Conservation (phyloP, 176 grass and related monocot genomes). For the Saccharum spontaneum region DNA sequence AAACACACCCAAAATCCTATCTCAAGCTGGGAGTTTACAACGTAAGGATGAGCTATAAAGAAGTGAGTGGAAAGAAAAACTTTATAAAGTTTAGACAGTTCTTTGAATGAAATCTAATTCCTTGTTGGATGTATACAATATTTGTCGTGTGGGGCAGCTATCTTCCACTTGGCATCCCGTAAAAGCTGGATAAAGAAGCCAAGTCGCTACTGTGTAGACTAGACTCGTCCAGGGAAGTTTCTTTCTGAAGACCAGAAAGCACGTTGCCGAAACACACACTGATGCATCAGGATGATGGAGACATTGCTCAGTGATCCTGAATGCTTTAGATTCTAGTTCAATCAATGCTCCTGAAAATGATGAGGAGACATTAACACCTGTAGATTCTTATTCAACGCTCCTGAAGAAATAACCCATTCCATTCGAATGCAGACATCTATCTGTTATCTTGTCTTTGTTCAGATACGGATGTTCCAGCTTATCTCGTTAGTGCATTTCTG, state of each 20-base stretch:
- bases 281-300: conserved; percentile 2
- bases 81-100: conserved; percentile 5
- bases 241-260: conserved; percentile 16
- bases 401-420: conserved; percentile 25
- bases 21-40: conserved; percentile 18
- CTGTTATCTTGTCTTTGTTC: conserved; percentile 17
- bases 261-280: background rate
- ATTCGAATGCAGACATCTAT: conserved; percentile 21
- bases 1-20: background rate
- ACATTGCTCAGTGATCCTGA: conserved; percentile 11
- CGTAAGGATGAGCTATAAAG: conserved; percentile 15
- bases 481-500: conserved; percentile 41
- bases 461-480: conserved; percentile 33
- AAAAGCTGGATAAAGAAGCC: background rate
- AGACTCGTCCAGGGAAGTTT: conserved; percentile 3
- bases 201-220: background rate
- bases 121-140: conserved; percentile 7
- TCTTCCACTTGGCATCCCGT: conserved; percentile 12
- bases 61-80: background rate
- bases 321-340: conserved; percentile 17
- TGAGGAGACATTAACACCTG: conserved; percentile 3
- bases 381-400: conserved; percentile 26
- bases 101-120: conserved; percentile 35
- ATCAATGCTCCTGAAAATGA: conserved; percentile 1
- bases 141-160: conserved; percentile 19